These are phyloP conservation scores for Melanogaster broomeanus DNA, from an alignment of 768 basidiomycete species.

Conservation along the genomic window DNA sequence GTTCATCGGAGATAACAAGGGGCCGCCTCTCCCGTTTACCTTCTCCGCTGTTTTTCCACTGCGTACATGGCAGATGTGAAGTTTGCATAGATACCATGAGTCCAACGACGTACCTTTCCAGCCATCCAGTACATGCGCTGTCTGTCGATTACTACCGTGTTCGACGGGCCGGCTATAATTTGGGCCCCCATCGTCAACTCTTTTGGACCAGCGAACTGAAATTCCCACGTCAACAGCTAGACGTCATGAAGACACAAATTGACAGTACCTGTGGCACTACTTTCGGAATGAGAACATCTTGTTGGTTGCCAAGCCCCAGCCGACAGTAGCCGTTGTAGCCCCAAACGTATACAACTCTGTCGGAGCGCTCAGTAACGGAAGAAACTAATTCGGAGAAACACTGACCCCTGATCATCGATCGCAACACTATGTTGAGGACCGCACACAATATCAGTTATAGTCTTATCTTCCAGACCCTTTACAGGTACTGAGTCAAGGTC, in stretches of 20 bases:
- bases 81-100: not conserved
- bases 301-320: constrained; percentile 84
- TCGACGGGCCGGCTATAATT: constrained; percentile 80
- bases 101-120: constrained; percentile 55
- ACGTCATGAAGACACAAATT: not conserved
- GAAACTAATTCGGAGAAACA: not conserved
- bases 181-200: constrained; percentile 57
- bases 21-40: constrained; percentile 41
- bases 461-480: constrained; percentile 73
- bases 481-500: constrained; percentile 56
- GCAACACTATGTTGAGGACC: constrained; percentile 89
- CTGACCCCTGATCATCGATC: constrained; percentile 73
- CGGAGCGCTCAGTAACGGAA: constrained; percentile 8
- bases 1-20: constrained; percentile 1
- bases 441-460: constrained; percentile 78
- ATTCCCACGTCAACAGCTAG: not conserved
- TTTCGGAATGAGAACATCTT: constrained; percentile 78
- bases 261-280: constrained; percentile 70
- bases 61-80: constrained; percentile 13
- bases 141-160: constrained; percentile 80
- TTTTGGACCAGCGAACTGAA: constrained; percentile 74
- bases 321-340: constrained; percentile 92
- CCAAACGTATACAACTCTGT: constrained; percentile 79
- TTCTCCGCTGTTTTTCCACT: constrained; percentile 97
- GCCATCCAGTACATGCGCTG: constrained; percentile 89